Conservation (phyloP, 1,284 basidiomycete species). For the Cystobasidium pallidum region DNA sequence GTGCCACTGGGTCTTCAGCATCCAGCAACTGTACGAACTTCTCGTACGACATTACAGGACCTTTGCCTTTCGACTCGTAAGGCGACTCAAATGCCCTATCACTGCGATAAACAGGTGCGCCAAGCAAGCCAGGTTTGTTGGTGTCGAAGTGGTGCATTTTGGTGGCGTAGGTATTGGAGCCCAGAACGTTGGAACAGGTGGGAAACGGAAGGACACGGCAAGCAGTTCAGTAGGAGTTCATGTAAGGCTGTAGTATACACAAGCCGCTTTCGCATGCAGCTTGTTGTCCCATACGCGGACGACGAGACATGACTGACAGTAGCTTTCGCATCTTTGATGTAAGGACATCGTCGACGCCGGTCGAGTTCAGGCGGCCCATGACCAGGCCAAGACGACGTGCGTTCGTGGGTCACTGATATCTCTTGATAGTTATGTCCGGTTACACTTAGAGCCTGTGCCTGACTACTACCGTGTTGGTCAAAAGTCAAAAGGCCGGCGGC, state of each 20-base stretch:
- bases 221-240: not conserved
- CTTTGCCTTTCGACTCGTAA: conserved; percentile 25
- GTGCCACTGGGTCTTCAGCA: conserved; percentile 30
- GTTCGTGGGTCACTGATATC: not conserved
- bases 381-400: not conserved
- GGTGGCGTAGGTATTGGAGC: not conserved
- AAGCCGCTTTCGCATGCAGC: not conserved
- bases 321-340: conserved; percentile 18
- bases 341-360: conserved; percentile 16
- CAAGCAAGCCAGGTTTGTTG: not conserved
- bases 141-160: not conserved
- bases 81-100: conserved; percentile 26
- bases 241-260: not conserved
- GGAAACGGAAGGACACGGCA: not conserved
- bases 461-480: not conserved
- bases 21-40: conserved; percentile 37
- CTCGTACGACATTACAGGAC: conserved; percentile 33
- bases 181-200: not conserved
- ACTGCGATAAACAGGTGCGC: not conserved
- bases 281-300: not conserved
- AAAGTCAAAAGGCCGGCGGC: not conserved
- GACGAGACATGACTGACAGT: conserved; percentile 11
- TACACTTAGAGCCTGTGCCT: not conserved
- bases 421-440: not conserved
- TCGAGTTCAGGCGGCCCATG: conserved; percentile 22